These are phyloP conservation scores for Rhodotorula taiwanensis DNA, from an alignment of 768 basidiomycete species.

Conservation along the genomic window DNA sequence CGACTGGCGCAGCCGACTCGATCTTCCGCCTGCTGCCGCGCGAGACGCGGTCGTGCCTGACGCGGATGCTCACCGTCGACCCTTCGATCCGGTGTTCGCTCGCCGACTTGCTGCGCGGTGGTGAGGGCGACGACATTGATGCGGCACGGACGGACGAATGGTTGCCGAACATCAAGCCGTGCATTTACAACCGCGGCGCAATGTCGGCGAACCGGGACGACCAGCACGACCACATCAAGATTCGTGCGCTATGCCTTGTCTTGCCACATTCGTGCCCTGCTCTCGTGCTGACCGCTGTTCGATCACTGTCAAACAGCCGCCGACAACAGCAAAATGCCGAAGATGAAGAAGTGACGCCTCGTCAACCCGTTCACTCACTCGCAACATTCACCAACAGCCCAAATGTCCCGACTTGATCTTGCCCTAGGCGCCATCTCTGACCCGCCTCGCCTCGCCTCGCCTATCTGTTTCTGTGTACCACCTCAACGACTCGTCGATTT, in stretches of 20 bases:
- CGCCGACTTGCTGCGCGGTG: conserved; percentile 65
- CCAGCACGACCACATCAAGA: conserved; percentile 26
- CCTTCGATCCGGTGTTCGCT: conserved; percentile 83
- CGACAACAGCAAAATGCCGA: conserved; percentile 13
- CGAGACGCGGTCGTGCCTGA: conserved; percentile 79
- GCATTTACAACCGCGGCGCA: conserved; percentile 43
- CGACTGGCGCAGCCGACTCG: conserved; percentile 71
- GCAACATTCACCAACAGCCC: too few relatives aligned
- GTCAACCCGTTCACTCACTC: too few relatives aligned
- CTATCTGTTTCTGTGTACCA: too few relatives aligned
- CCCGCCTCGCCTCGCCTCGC: not conserved
- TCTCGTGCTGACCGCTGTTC: not conserved
- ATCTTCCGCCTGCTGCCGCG: conserved; percentile 94
- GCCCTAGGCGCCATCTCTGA: not conserved
- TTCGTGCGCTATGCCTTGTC: conserved; percentile 14
- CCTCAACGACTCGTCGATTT: too few relatives aligned
- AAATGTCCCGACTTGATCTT: not conserved
- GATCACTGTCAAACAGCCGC: not conserved
- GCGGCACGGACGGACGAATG: conserved; percentile 75
- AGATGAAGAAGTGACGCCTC: conserved; percentile 8
- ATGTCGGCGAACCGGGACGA: not conserved
- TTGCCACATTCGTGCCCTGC: not conserved
- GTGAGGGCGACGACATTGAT: conserved; percentile 54
- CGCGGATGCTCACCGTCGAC: conserved; percentile 89
- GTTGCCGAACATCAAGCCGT: conserved; percentile 67